Base-by-base conservation (phyloP, 371 early-diverging fungal genomes). In the Encephalitozoon cuniculi region DNA sequence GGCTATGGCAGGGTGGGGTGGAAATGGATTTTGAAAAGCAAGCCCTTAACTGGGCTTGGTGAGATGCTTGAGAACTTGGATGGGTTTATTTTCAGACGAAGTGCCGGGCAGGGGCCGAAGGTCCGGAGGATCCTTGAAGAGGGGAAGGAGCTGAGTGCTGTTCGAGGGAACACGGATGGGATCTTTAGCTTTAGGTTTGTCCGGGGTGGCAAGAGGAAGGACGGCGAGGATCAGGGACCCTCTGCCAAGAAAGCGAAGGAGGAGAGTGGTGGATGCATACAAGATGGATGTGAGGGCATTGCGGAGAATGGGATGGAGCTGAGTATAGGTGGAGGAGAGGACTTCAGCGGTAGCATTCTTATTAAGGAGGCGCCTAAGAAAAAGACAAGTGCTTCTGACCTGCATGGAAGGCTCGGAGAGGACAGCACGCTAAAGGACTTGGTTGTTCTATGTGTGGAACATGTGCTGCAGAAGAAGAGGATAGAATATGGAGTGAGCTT, bases 171-270 rank as follows among this genome's bases (percentile, higher is more conserved):
- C n/a, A 75, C 76, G 39, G 59, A 70, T 46, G 76, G 52, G 12
- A 71, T 72, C 5, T 75, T 75, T 43, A 69, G 73, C n/a, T 75
- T 75, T 37, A 75, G 6, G 30, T 73, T 72, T 40, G 63, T 39
- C 2, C 46, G 30, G 37, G 18, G 26, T 12, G 8, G 9, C 1
- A 52, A 55, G 30, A 37, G 40, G 64, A 43, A 15, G 40, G 32
- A 8, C n/a, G 49, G 28, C 18, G 21, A 15, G 12, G 51, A 53
- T 9, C 44, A 18, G 25, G 55, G 21, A 23, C 26, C 4, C 34
- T 63, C 55, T 25, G 18, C 15, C 8, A 49, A 63, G 18, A 52
- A 9, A 4, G 8, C 44, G 3, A 43, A 63, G 30, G 49, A n/a
- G 21, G 23, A 18, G 8, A 21, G 18, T n/a, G n/a, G 63, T 53